phyloP scores from a whole-genome alignment of 192 early-diverging fungal genomes.

The Backusella luteola region DNA sequence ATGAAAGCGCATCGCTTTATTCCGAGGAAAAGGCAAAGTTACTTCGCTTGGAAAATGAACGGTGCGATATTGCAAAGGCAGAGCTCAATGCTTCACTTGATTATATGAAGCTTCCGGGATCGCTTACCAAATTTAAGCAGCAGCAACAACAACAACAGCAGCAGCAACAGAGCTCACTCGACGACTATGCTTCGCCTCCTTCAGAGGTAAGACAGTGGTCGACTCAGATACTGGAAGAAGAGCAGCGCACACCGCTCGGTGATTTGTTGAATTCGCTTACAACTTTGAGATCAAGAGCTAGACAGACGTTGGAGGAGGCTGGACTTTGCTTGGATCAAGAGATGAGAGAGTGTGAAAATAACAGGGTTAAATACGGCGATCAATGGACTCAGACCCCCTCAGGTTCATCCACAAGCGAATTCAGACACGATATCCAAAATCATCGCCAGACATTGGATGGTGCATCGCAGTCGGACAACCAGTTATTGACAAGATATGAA shows the following conservation, averaged over 20 bases:
- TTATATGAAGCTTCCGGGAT: slow-evolving; percentile 82
- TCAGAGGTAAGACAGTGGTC: slow-evolving; percentile 62
- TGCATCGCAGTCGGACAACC: slow-evolving; percentile 62
- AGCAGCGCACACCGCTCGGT: slow-evolving; percentile 48
- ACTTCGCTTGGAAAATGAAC: slow-evolving; percentile 75
- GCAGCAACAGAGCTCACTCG: slow-evolving; percentile 25
- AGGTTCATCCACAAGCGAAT: slow-evolving; percentile 62
- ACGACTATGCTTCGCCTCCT: slow-evolving; percentile 57
- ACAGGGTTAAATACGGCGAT: slow-evolving; percentile 65
- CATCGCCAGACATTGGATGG: slow-evolving; percentile 78
- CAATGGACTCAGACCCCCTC: slow-evolving; percentile 88
- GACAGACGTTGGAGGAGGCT: slow-evolving; percentile 64
- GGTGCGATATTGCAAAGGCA: slow-evolving; percentile 77
- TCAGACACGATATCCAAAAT: slow-evolving; percentile 72
- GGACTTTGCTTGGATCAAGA: slow-evolving; percentile 12
- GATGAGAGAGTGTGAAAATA: slow-evolving; percentile 12
- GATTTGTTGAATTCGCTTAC: slow-evolving; percentile 65
- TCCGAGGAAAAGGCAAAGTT: slow-evolving; percentile 97
- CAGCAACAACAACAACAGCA: slow-evolving; percentile 29
- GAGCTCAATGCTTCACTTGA: slow-evolving; percentile 82
- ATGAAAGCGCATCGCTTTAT: slow-evolving; percentile 91
- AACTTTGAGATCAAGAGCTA: slow-evolving; percentile 60
- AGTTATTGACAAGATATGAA: slow-evolving; percentile 45
- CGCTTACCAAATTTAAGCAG: slow-evolving; percentile 76
- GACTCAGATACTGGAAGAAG: slow-evolving; percentile 56